phyloP scores from a whole-genome alignment of 192 early-diverging fungal genomes.

The Backusella luteola region DNA sequence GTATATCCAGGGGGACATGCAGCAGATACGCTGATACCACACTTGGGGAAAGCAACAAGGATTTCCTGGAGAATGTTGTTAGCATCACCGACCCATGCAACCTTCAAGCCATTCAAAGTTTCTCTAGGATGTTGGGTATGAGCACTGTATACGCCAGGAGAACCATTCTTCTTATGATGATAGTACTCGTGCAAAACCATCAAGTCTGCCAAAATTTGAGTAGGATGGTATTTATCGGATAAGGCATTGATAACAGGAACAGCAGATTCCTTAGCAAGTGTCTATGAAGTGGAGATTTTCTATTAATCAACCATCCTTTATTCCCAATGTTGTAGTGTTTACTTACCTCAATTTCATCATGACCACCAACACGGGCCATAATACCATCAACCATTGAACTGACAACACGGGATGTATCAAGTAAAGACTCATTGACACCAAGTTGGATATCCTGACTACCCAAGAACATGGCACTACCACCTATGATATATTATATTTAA shows the following conservation, averaged over 20 bases:
- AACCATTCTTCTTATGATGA: conserved; percentile 40
- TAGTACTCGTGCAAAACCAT: conserved; percentile 89
- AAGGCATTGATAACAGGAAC: conserved; percentile 97
- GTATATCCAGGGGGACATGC: conserved; percentile 87
- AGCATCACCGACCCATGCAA: conserved; percentile 99
- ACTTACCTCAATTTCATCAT: conserved; percentile 81
- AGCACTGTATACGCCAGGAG: conserved; percentile 34
- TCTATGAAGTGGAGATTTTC: conserved; percentile 40
- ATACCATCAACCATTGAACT: conserved; percentile 95
- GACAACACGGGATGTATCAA: conserved; percentile 90
- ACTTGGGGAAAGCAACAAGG: conserved; percentile 83
- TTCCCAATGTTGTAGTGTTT: background rate
- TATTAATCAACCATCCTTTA: background rate
- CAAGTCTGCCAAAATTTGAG: conserved; percentile 95
- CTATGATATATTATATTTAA: conserved; percentile 35
- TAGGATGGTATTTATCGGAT: conserved; percentile 93
- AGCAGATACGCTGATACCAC: conserved; percentile 78
- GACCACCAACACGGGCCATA: conserved; percentile 89
- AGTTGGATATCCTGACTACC: conserved; percentile 95
- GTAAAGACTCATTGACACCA: conserved; percentile 91
- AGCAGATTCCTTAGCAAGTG: conserved; percentile 79
- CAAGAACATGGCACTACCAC: conserved; percentile 96
- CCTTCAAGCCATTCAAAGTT: conserved; percentile 66
- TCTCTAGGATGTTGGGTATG: conserved; percentile 49
- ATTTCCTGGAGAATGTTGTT: conserved; percentile 96